Conservation (phyloP, 768 basidiomycete genomes). For the Cytidiella melzeri region DNA sequence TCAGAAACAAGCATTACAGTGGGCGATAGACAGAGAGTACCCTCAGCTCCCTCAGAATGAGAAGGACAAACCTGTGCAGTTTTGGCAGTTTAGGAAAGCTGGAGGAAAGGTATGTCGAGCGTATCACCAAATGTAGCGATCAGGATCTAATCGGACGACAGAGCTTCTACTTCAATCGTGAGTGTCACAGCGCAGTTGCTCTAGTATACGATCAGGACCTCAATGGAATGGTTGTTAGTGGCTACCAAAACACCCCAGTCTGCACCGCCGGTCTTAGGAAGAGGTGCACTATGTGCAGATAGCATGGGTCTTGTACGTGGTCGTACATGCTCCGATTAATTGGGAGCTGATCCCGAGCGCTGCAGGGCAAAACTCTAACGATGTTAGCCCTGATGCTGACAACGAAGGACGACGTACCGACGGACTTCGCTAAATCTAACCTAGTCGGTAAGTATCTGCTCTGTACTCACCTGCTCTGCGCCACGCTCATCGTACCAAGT, state of each 20-base stretch:
- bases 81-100: conserved; percentile 71
- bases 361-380: conserved; percentile 83
- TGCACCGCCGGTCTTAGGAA: conserved; percentile 56
- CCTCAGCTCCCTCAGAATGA: conserved; percentile 65
- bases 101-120: conserved; percentile 43
- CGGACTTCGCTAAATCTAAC: conserved; percentile 58
- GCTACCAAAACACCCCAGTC: conserved; percentile 79
- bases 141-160: conserved; percentile 4
- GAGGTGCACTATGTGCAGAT: conserved; percentile 86
- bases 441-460: conserved; percentile 69
- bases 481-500: conserved; percentile 36
- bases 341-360: background rate
- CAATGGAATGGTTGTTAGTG: conserved; percentile 35
- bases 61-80: conserved; percentile 74
- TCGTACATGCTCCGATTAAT: no score
- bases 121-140: background rate
- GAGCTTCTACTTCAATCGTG: conserved; percentile 35
- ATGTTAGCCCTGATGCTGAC: conserved; percentile 79
- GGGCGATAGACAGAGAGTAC: conserved; percentile 80
- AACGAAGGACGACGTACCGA: conserved; percentile 59
- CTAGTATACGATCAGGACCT: background rate
- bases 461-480: background rate
- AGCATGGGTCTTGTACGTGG: conserved; percentile 72
- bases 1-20: conserved; percentile 78
- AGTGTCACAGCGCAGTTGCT: conserved; percentile 4